Evolutionary conservation across 257 asterid species (phyloP).

Genomic region (Parsonsia alboflavescens): DNA sequence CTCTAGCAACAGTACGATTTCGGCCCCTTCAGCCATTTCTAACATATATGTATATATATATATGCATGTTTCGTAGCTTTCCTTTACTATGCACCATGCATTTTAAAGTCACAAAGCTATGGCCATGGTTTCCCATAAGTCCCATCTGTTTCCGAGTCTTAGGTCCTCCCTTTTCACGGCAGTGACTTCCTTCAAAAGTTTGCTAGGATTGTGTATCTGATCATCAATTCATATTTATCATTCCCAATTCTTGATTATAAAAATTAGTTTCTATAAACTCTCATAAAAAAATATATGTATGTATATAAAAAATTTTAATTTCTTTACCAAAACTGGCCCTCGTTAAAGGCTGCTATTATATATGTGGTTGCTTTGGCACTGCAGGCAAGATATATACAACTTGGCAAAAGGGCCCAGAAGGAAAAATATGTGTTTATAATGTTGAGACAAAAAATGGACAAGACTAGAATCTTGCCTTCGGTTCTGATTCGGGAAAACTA

Average conservation of each 20-base stretch:
- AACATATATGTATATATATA: not conserved
- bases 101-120: slow-evolving; percentile 28
- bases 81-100: slow-evolving; percentile 50
- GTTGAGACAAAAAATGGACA: slow-evolving; percentile 10
- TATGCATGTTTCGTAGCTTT: slow-evolving; percentile 46
- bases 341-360: no score
- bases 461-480: slow-evolving; percentile 9
- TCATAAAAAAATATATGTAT: no score
- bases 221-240: no score
- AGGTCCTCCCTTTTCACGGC: slow-evolving; percentile 28
- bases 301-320: not conserved
- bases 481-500: not conserved
- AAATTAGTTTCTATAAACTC: no score
- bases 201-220: no score
- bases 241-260: no score
- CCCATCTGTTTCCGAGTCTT: slow-evolving; percentile 34
- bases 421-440: not conserved
- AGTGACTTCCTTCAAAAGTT: not conserved
- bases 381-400: not conserved
- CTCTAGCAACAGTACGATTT: slow-evolving; percentile 2
- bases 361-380: no score
- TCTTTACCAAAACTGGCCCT: not conserved
- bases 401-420: slow-evolving; percentile 7
- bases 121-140: slow-evolving; percentile 35
- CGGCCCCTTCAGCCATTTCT: slow-evolving; percentile 6